Base-by-base conservation (phyloP, 441 rosid species). In the Arabidopsis hybrid region DNA sequence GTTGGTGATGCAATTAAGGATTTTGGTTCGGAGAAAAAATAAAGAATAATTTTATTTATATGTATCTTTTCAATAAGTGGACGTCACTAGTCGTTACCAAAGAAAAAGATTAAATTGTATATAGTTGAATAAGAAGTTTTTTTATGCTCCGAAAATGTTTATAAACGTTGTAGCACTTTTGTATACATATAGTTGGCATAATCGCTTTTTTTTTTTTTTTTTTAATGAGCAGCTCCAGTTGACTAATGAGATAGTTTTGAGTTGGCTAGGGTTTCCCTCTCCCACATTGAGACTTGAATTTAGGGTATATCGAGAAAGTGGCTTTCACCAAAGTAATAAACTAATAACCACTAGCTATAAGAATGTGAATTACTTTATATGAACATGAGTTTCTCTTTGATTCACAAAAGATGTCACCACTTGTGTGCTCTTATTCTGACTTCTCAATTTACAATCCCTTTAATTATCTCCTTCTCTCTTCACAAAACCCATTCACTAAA, bases 1-100 rank as follows among this genome's bases (percentile, higher is more conserved):
- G 83, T 60, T 78, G 82, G 78, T 68, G 67, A 77, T 71, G 74
- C 69, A 83, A 73, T 21, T 71, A 76, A 71, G 79, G 56, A 71
- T 66, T 74, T 70, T 60, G 74, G 73, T 72, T 52, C 64, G 38
- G 75, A 60, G 61, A 21, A 42, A 36, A 70, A 60, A 59, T 65
- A 29, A 29, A 50, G 1, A 16, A 16, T 69, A 46, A 35, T 14
- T 73, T n/a, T 65, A 29, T 52, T 13, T 62, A 56, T 56, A 1
- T 65, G 18, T 57, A 12, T 36, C 32, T 59, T 51, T 60, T 42
- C 61, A 74, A 42, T 59, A 60, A 74, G 34, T 67, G 78, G 63
- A 67, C 73, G 69, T 74, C 73, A 52, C 63, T 42, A 34, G 70
- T 71, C 34, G 58, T 42, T 75, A 55, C 67, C 18, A 13, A 43